Percentiles rank a stretch among this genome's conserved stretches.
Evolutionary conservation across 768 basidiomycete species (phyloP).

Genomic region (Multifurca ochricompacta): DNA sequence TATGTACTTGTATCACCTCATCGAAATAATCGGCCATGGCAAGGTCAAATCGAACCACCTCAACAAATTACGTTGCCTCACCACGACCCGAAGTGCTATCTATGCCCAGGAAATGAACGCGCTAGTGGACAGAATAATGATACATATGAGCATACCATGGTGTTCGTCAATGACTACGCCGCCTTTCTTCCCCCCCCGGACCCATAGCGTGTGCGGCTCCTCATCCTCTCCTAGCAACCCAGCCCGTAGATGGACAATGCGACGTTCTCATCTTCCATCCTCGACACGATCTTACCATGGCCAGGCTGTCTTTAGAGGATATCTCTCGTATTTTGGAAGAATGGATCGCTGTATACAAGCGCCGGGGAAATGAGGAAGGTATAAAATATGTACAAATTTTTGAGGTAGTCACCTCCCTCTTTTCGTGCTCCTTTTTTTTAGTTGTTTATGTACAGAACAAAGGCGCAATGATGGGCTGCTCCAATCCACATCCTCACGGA

Average conservation of each 20-base stretch:
- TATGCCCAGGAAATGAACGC: slow-evolving; percentile 80
- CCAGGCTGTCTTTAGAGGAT: slow-evolving; percentile 49
- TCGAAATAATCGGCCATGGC: slow-evolving; percentile 85
- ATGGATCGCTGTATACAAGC: slow-evolving; percentile 62
- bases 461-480: slow-evolving; percentile 90
- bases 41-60: slow-evolving; percentile 72
- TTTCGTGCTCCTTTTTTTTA: background rate
- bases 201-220: slow-evolving; percentile 43
- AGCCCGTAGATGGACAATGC: slow-evolving; percentile 76
- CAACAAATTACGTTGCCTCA: slow-evolving; percentile 43
- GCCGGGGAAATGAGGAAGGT: slow-evolving; percentile 52
- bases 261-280: slow-evolving; percentile 86
- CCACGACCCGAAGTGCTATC: slow-evolving; percentile 71
- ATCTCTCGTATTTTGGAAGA: slow-evolving; percentile 59
- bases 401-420: slow-evolving; percentile 45
- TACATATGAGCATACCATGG: slow-evolving; percentile 53
- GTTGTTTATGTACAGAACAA: slow-evolving; percentile 17
- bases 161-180: slow-evolving; percentile 79
- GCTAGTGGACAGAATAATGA: slow-evolving; percentile 63
- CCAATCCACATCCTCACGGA: slow-evolving; percentile 90
- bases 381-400: slow-evolving; percentile 85
- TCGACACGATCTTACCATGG: slow-evolving; percentile 76
- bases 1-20: slow-evolving; percentile 83
- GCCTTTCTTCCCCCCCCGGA: slow-evolving; percentile 63
- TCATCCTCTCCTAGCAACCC: slow-evolving; percentile 54